These are phyloP conservation scores for Phytophthora cryptogea DNA, from an alignment of 352 stramenopile species.

Conservation along the genomic window DNA sequence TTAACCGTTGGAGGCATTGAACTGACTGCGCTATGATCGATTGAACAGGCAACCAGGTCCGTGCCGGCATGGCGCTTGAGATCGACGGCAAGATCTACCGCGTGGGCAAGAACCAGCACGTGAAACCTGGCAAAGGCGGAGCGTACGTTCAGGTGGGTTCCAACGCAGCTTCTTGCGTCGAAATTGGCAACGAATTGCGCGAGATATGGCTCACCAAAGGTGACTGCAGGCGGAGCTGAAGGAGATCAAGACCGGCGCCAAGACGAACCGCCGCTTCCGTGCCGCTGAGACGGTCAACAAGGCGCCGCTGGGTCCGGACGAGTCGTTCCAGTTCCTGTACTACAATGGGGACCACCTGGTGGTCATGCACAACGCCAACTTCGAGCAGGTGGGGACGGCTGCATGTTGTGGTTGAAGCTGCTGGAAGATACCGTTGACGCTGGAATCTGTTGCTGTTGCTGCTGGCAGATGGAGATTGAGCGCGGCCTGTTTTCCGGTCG, in stretches of 20 bases:
- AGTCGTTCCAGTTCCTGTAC: constrained; percentile 87
- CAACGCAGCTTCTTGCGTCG: background rate
- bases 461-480: constrained; percentile 69
- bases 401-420: background rate
- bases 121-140: constrained; percentile 85
- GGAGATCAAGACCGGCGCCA: constrained; percentile 87
- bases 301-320: constrained; percentile 69
- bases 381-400: constrained; percentile 66
- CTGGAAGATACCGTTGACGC: background rate
- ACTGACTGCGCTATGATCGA: constrained; percentile 12
- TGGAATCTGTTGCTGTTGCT: background rate
- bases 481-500: constrained; percentile 69
- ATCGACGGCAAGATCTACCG: constrained; percentile 86
- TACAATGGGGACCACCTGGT: constrained; percentile 76
- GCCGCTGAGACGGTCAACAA: constrained; percentile 82
- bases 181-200: background rate
- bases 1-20: background rate
- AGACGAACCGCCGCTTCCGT: constrained; percentile 84
- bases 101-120: constrained; percentile 83
- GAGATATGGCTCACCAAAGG: constrained; percentile 5
- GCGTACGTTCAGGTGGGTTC: constrained; percentile 71
- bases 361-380: constrained; percentile 83
- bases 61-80: constrained; percentile 81
- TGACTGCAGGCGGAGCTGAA: constrained; percentile 70
- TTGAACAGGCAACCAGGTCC: constrained; percentile 77